phyloP scores from a whole-genome alignment of 331 rosid genomes.

The Saraca asoca region DNA sequence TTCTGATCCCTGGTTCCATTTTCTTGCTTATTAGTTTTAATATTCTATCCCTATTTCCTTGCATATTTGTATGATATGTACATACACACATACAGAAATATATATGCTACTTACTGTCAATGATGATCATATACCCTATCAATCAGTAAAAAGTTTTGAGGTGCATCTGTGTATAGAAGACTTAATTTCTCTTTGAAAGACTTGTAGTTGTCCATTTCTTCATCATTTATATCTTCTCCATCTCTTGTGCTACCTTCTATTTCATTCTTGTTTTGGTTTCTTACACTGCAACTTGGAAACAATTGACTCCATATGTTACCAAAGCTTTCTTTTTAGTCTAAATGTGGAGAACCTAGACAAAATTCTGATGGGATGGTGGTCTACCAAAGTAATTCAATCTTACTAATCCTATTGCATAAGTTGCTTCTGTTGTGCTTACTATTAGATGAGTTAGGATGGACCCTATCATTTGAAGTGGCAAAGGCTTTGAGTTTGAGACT shows the following conservation, averaged over 20 bases:
- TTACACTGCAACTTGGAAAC: slow-evolving; percentile 43
- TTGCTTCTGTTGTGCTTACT: slow-evolving; percentile 87
- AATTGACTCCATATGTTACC: slow-evolving; percentile 39
- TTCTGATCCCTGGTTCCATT: too few relatives aligned
- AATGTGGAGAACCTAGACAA: slow-evolving; percentile 56
- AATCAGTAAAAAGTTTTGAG: slow-evolving; percentile 66
- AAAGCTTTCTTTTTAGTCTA: slow-evolving; percentile 32
- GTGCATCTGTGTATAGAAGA: slow-evolving; percentile 66
- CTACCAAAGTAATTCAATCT: slow-evolving; percentile 54
- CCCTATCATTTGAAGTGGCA: slow-evolving; percentile 61
- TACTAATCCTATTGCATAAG: slow-evolving; percentile 78
- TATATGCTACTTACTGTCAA: not conserved
- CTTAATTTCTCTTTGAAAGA: slow-evolving; percentile 58
- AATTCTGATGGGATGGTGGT: slow-evolving; percentile 57
- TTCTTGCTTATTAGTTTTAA: too few relatives aligned
- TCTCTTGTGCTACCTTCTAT: slow-evolving; percentile 34
- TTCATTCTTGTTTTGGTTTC: slow-evolving; percentile 33
- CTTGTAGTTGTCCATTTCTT: slow-evolving; percentile 70
- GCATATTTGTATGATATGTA: too few relatives aligned
- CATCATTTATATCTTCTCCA: slow-evolving; percentile 44
- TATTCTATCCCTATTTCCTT: too few relatives aligned
- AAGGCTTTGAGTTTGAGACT: slow-evolving; percentile 54
- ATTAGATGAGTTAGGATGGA: slow-evolving; percentile 71
- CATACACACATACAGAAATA: not conserved
- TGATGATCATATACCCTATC: slow-evolving; percentile 62